These are phyloP conservation scores for Novymonas esmeraldas DNA, from an alignment of 208 protist genomes.

Conservation along the genomic window DNA sequence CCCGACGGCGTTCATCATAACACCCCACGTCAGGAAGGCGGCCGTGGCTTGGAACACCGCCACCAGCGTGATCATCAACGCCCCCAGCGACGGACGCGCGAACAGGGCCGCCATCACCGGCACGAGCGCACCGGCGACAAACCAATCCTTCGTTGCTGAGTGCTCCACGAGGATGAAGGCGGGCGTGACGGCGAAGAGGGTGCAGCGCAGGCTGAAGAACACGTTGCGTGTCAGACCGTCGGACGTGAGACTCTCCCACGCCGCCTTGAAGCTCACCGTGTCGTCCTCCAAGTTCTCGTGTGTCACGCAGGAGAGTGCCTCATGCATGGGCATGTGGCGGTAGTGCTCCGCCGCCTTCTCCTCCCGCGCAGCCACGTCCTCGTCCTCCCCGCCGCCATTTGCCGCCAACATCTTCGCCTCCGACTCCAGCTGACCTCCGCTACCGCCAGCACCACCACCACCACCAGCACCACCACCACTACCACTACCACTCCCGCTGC, in stretches of 20 bases:
- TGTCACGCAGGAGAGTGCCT: conserved; percentile 11
- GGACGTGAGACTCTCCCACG: conserved; percentile 38
- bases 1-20: conserved; percentile 50
- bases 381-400: too few species aligned
- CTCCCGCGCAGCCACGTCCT: too few species aligned
- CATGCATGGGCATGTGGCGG: conserved; percentile 23
- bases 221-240: conserved; percentile 32
- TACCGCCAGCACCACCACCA: too few species aligned
- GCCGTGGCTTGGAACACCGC: conserved; percentile 29
- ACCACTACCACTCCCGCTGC: background rate
- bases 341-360: conserved; percentile 17
- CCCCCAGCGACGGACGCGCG: conserved; percentile 39
- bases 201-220: conserved; percentile 50
- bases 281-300: conserved; percentile 38
- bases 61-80: conserved; percentile 41
- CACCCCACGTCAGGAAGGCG: conserved; percentile 40
- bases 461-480: too few species aligned
- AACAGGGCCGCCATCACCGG: conserved; percentile 40
- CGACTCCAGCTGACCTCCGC: too few species aligned
- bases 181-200: conserved; percentile 45
- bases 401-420: too few species aligned
- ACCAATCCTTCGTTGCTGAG: conserved; percentile 32
- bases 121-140: conserved; percentile 34
- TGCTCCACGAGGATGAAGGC: conserved; percentile 43
- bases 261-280: conserved; percentile 37